Evolutionary conservation across 2,329 filamentous ascomycete species (phyloP).

Genomic region (Ophidiomyces ophidiicola): DNA sequence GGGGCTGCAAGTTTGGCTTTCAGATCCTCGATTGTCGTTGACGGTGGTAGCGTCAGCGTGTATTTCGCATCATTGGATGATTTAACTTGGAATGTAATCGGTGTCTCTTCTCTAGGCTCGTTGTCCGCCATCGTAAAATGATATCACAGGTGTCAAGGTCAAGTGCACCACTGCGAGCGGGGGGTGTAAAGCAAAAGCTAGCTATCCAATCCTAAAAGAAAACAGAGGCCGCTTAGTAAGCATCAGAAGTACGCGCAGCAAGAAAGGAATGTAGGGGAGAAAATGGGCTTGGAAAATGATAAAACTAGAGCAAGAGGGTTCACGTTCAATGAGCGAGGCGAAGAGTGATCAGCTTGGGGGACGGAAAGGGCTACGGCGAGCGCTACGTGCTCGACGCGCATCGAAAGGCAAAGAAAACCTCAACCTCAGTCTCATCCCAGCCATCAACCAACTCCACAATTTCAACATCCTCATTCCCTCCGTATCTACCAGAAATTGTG

Average conservation of each 20-base stretch:
- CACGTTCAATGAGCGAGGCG: not conserved
- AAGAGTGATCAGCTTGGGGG: no score
- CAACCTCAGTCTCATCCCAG: slow-evolving; percentile 2
- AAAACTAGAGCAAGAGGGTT: not conserved
- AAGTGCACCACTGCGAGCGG: no score
- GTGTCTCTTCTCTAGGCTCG: slow-evolving; percentile 48
- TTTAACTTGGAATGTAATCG: slow-evolving; percentile 94
- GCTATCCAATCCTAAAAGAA: no score
- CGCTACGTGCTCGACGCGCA: slow-evolving; percentile 6
- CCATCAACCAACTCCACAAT: not conserved
- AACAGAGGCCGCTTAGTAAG: no score
- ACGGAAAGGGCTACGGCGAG: slow-evolving; percentile 7
- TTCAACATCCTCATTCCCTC: not conserved
- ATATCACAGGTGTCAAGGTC: no score
- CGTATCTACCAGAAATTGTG: not conserved
- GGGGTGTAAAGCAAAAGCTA: no score
- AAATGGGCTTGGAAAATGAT: not conserved
- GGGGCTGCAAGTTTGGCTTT: slow-evolving; percentile 74
- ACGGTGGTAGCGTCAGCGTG: slow-evolving; percentile 64
- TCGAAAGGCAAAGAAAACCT: slow-evolving; percentile 10
- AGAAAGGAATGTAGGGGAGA: not conserved
- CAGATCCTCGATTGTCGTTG: slow-evolving; percentile 68
- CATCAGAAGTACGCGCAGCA: no score
- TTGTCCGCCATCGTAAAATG: slow-evolving; percentile 31
- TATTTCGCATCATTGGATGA: slow-evolving; percentile 84